Base-by-base conservation (phyloP, 2,329 filamentous ascomycete genomes). In the Fusarium fujikuroi region DNA sequence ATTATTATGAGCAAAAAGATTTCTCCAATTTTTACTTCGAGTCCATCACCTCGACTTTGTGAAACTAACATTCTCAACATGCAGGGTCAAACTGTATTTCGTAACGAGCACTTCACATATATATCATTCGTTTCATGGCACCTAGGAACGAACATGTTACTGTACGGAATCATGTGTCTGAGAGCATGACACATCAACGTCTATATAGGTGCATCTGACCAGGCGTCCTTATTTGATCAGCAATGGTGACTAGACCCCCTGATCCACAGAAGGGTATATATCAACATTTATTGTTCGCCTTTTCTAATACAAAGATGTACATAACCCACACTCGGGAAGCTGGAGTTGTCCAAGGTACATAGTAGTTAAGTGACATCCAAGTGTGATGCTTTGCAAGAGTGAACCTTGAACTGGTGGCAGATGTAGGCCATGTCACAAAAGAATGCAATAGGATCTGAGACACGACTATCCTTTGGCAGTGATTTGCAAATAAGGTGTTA, bases 391-490 rank as follows among this genome's bases (percentile, higher is more conserved):
- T 49, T 66, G 44, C 46, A 67, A 61, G 49, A 40, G 23, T n/a
- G 43, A 36, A 36, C 40, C 30, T 36, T 50, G 42, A 54, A 49
- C 28, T 36, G 43, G 49, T 68, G 49, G 36, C 32, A 39, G 28
- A 50, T 23, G 42, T 23, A 30, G 42, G 25, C 30, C 42, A 59
- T 34, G 23, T 59, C 56, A 50, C 56, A 37, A 49, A 49, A 42
- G 18, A 47, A 25, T 50, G 37, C 40, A 67, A 70, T 56, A 49
- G 52, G 60, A 70, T 70, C 67, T 70, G 42, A 70, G 67, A 70
- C 60, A 70, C 16, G 37, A n/a, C 65, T 47, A 47, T 43, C 11
- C 21, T 43, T 37, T 37, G 49, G 39, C 63, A 21, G 37, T 30
- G 47, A 68, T 68, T 56, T 62, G 9, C 43, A 68, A 32, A 42